Evolutionary conservation across 176 grass and related monocot species (phyloP).

Genomic region (Hsuehochloa calcarea): DNA sequence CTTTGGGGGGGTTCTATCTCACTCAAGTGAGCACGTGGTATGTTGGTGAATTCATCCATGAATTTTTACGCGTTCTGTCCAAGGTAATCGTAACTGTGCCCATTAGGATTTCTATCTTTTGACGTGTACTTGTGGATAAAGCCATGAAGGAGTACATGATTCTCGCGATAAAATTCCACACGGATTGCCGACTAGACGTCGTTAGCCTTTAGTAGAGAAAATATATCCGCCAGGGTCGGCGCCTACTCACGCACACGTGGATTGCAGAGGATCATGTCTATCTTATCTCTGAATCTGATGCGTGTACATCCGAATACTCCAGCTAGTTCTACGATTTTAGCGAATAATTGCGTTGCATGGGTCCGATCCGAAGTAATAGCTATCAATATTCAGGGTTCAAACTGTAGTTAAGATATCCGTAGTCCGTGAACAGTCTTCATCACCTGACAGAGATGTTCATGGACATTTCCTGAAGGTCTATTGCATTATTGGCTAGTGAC

Average conservation of each 20-base stretch:
- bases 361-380: not conserved
- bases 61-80: not conserved
- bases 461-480: not conserved
- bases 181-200: not conserved
- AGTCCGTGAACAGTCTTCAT: not conserved
- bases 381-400: not conserved
- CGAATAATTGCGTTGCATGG: not conserved
- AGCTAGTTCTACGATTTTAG: not conserved
- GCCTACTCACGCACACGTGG: slow-evolving; percentile 4
- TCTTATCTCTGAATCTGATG: not conserved
- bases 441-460: not conserved
- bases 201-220: not conserved
- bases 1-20: not conserved
- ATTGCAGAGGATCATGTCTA: not conserved
- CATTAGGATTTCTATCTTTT: not conserved
- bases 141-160: not conserved
- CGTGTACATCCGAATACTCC: not conserved
- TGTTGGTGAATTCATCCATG: not conserved
- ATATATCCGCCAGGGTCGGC: not conserved
- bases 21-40: not conserved
- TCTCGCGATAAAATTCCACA: slow-evolving; percentile 4
- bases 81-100: not conserved
- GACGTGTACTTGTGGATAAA: not conserved
- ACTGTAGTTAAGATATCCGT: not conserved
- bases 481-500: not conserved